Conservation (phyloP, 805 yeast genomes). For the Sugiyamaella lignohabitans region DNA sequence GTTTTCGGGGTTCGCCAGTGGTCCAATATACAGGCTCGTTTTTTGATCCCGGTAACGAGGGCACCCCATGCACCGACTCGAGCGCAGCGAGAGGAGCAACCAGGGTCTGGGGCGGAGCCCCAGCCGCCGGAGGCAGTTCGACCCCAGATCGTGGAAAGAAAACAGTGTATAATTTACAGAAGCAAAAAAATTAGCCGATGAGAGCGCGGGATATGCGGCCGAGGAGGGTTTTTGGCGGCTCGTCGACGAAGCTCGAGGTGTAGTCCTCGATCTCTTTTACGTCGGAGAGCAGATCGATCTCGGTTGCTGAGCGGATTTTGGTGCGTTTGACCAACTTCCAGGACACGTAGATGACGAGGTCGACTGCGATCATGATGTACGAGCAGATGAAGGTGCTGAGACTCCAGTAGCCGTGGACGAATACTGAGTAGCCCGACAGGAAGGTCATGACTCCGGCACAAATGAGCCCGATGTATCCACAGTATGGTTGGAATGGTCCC, state of each 20-base stretch:
- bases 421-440: conserved; percentile 66
- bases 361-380: conserved; percentile 51
- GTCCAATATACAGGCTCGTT: background rate
- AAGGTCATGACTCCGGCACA: conserved; percentile 52
- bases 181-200: too few relatives aligned
- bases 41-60: too few relatives aligned
- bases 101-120: too few relatives aligned
- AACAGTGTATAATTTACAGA: too few relatives aligned
- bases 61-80: too few relatives aligned
- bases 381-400: conserved; percentile 60
- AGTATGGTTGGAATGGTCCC: conserved; percentile 62
- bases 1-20: too few relatives aligned
- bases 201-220: conserved; percentile 11
- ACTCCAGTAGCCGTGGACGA: conserved; percentile 36
- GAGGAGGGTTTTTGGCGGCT: conserved; percentile 18
- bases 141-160: too few relatives aligned
- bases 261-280: conserved; percentile 54
- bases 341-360: conserved; percentile 46
- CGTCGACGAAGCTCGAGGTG: conserved; percentile 43
- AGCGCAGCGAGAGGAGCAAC: too few relatives aligned
- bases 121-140: too few relatives aligned
- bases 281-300: conserved; percentile 63
- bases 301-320: conserved; percentile 14
- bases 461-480: conserved; percentile 56
- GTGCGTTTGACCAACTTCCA: conserved; percentile 36